Conservation (phyloP, 139 green algal genomes). For the Tetradesmus obliquus region DNA sequence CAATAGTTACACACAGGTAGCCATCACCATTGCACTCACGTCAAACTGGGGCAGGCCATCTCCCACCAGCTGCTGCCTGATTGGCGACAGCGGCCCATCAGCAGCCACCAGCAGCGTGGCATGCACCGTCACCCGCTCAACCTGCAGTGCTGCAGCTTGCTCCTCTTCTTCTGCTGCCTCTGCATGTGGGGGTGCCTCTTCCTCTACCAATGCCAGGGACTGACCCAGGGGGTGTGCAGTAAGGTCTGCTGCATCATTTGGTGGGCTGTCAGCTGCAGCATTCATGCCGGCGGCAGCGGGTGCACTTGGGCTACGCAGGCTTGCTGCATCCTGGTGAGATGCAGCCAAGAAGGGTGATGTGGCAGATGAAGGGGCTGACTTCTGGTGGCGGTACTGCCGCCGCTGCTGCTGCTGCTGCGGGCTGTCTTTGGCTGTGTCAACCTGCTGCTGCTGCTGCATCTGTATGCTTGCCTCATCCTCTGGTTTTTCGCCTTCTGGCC, state of each 20-base stretch:
- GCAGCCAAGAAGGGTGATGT: not conserved
- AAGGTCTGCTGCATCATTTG: not conserved
- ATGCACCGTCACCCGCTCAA: constrained; percentile 7
- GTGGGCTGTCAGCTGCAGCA: no score
- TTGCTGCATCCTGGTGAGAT: not conserved
- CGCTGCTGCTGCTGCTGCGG: constrained; percentile 20
- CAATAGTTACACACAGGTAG: not conserved
- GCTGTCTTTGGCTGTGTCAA: not conserved
- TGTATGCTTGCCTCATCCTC: not conserved
- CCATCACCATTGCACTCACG: not conserved
- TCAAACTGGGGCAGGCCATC: constrained; percentile 34
- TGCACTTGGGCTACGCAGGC: not conserved
- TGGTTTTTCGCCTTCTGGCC: not conserved
- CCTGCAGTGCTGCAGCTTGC: not conserved
- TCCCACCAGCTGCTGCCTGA: constrained; percentile 22
- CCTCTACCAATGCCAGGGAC: not conserved
- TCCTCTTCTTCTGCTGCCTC: not conserved
- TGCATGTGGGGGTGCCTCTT: not conserved
- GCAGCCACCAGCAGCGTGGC: constrained; percentile 25
- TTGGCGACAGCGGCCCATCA: constrained; percentile 30
- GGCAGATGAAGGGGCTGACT: not conserved
- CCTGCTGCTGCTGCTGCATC: not conserved
- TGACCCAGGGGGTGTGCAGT: not conserved
- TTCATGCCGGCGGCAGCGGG: not conserved
- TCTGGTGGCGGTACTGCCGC: not conserved